Percentiles rank a stretch among this genome's conserved stretches.
Conservation (phyloP, 148 eudicot species). For the Limonium bicolor region DNA sequence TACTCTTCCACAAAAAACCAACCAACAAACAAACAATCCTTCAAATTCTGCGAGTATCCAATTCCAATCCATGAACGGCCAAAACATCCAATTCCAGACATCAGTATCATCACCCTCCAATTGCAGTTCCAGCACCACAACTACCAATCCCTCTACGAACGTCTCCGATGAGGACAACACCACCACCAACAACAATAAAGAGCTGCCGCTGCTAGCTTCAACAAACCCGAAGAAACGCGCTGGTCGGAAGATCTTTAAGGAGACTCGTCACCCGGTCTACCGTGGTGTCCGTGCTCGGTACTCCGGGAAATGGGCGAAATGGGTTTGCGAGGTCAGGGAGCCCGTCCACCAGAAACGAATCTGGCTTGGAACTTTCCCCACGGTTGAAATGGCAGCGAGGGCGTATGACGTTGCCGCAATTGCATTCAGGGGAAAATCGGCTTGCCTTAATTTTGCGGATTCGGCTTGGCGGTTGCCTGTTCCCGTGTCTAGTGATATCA, state of each 20-base stretch:
- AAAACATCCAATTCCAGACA: no score
- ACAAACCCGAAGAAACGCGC: constrained; percentile 55
- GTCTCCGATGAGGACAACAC: no score
- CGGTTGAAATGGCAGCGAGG: constrained; percentile 78
- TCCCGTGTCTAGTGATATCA: constrained; percentile 22
- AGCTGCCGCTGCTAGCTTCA: constrained; percentile 49
- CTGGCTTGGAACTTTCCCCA: constrained; percentile 70
- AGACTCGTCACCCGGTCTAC: constrained; percentile 76
- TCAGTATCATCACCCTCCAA: no score
- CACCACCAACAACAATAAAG: no score
- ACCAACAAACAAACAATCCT: no score
- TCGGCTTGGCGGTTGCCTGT: constrained; percentile 48
- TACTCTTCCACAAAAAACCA: no score
- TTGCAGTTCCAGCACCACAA: neutral
- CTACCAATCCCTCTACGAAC: no score
- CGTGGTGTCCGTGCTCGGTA: constrained; percentile 51
- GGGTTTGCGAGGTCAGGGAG: constrained; percentile 67
- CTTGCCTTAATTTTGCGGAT: constrained; percentile 70
- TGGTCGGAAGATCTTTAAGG: constrained; percentile 60
- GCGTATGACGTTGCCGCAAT: constrained; percentile 81
- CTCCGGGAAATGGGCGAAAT: constrained; percentile 79
- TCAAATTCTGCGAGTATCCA: neutral
- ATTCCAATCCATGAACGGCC: neutral
- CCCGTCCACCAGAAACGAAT: constrained; percentile 61
- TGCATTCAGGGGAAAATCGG: constrained; percentile 34